Evolutionary conservation across 2,329 filamentous ascomycete species (phyloP), one percentile per base, ranked within the genome.

Genomic region (Falciphora oryzae): DNA sequence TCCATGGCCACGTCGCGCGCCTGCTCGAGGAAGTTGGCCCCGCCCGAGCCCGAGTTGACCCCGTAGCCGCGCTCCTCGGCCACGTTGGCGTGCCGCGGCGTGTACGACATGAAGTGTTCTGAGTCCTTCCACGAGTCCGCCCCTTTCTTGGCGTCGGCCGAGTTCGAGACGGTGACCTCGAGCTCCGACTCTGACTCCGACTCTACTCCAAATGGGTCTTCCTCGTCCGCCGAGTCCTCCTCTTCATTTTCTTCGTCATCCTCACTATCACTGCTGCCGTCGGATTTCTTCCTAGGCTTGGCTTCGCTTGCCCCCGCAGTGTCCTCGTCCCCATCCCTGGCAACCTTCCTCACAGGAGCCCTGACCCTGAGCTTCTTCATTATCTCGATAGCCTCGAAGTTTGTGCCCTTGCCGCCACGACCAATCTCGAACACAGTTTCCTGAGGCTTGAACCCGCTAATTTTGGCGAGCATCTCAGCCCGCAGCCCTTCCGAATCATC

Each of bases 341-440:
- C 68, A 6, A 71, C 72, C 64, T 75, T 83, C 74, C 79, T 86
- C 59, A 82, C 88, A 64, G 83, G 89, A 66, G 89, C 92, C 74
- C 83, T 89, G 74, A 85, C 85, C 71, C 89, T 85, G 72, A 90
- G 83, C 61, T 87, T 84, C 70, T 87, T 88, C 86, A 95, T 92
- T 38, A 94, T 81, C 67, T 92, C 89, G 2, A 89, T 89, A 8
- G 90, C 89, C 72, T 89, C 87, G 61, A 78, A 81, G 2, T 80
- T 82, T 2, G 77, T 82, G 68, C 90, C 89, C 56, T 88, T 89
- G 66, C 88, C 85, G 69, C 89, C 87, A 16, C 71, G 68, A 8
- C 91, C 90, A 67, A 97, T 89, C 76, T 99, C 95, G 70, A 99
- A 99, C n/a, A 99, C 92, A 0, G 94, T 98, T 76, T 99, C 95